Conservation (phyloP, 139 green algal species). For the Chlorella ohadii region DNA sequence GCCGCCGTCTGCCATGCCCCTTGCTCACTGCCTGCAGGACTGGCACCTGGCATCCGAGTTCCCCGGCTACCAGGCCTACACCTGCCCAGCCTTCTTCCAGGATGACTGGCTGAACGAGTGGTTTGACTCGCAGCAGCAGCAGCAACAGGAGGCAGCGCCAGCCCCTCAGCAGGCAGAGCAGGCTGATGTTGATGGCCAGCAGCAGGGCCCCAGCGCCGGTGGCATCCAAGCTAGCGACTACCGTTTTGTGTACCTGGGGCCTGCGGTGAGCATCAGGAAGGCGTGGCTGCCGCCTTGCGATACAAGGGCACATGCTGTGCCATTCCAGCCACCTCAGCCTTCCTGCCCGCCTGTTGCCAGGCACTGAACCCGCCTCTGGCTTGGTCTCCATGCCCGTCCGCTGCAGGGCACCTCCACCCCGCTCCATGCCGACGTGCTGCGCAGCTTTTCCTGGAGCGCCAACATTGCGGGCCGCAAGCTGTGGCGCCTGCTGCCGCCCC, state of each 20-base stretch:
- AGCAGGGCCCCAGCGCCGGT: not conserved
- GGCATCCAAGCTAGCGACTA: constrained; percentile 67
- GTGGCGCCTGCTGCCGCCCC: constrained; percentile 80
- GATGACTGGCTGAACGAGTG: constrained; percentile 95
- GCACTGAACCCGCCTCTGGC: too few species aligned
- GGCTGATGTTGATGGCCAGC: not conserved
- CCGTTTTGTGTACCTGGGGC: constrained; percentile 90
- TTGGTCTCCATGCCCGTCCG: too few species aligned
- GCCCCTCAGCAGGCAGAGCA: not conserved
- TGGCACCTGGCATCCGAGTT: constrained; percentile 88
- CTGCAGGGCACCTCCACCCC: constrained; percentile 73
- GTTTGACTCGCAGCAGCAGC: constrained; percentile 54
- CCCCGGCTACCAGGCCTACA: constrained; percentile 65
- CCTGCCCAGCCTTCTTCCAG: constrained; percentile 13
- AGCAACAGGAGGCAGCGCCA: not conserved
- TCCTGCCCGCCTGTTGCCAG: too few species aligned
- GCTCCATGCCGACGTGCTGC: constrained; percentile 91
- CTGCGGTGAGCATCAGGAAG: constrained; percentile 22
- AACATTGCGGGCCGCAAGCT: constrained; percentile 79
- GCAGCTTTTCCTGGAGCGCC: constrained; percentile 83
- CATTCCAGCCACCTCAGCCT: too few species aligned
- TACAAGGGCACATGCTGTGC: too few species aligned
- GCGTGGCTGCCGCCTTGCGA: too few species aligned
- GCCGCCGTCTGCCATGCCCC: too few species aligned
- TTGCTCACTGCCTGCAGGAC: constrained; percentile 74